A percentile compares a stretch with the other conserved stretches of the same genome.
Evolutionary conservation across 495 filamentous ascomycete species (phyloP).

Genomic region (Parachaetomium inaequale): DNA sequence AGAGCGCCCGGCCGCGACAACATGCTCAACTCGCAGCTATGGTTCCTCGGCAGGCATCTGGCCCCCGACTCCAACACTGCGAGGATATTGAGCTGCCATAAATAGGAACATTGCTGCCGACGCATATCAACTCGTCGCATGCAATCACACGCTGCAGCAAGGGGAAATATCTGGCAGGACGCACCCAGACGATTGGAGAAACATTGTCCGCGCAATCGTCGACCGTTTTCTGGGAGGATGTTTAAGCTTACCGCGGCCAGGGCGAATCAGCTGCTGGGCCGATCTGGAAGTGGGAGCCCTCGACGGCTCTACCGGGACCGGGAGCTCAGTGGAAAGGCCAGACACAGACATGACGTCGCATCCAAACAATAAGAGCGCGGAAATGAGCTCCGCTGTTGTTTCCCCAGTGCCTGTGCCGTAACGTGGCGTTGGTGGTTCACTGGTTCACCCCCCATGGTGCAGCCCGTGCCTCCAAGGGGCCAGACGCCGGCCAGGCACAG

Average conservation of each 20-base stretch:
- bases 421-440: not conserved
- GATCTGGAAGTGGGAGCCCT: not conserved
- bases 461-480: not conserved
- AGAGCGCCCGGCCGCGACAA: not conserved
- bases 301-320: not conserved
- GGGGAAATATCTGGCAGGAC: not conserved
- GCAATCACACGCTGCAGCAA: constrained; percentile 18
- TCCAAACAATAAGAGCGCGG: constrained; percentile 21
- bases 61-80: not conserved
- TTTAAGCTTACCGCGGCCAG: constrained; percentile 8
- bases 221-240: not conserved
- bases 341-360: constrained; percentile 19
- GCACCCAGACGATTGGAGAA: not conserved
- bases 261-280: constrained; percentile 1
- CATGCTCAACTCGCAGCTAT: not conserved
- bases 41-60: not conserved
- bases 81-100: constrained; percentile 14
- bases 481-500: constrained; percentile 6
- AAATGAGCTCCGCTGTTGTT: constrained; percentile 18
- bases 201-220: not conserved
- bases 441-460: not conserved
- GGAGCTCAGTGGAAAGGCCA: not conserved
- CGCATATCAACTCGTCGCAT: constrained; percentile 15
- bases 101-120: constrained; percentile 15
- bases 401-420: not conserved